Percentiles rank a stretch among this genome's conserved stretches.
These are phyloP conservation scores for Linnemannia zychae DNA, from an alignment of 192 early-diverging fungal species.

Conservation along the genomic window DNA sequence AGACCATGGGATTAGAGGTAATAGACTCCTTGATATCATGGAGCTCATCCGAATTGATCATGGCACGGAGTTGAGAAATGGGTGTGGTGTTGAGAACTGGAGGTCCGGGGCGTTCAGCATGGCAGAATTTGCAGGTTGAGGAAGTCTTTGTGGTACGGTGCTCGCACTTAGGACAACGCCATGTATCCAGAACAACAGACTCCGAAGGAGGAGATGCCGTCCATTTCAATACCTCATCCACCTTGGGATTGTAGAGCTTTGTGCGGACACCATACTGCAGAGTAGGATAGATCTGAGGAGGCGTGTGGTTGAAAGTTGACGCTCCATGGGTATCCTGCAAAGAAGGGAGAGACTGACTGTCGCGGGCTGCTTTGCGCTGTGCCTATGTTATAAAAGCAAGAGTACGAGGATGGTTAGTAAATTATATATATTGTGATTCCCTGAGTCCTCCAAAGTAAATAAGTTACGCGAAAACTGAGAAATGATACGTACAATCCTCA, in stretches of 20 bases:
- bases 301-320: not conserved
- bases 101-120: not conserved
- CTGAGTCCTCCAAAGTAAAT: not conserved
- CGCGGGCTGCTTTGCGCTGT: not conserved
- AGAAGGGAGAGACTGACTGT: not conserved
- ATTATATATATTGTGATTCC: not conserved
- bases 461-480: not conserved
- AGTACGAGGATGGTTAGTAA: not conserved
- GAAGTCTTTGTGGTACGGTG: not conserved
- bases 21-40: not conserved
- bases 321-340: not conserved
- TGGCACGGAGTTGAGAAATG: not conserved
- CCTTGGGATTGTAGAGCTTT: conserved; percentile 29
- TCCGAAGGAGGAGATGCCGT: conserved; percentile 2
- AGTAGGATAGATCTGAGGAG: conserved; percentile 35
- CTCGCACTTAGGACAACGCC: conserved; percentile 13
- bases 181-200: conserved; percentile 6
- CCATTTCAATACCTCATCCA: conserved; percentile 46
- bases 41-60: not conserved
- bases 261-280: conserved; percentile 16
- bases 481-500: conserved; percentile 3
- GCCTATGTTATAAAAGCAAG: not conserved
- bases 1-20: not conserved
- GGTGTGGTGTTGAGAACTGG: not conserved
- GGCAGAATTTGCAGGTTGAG: conserved; percentile 10